These are phyloP conservation scores for Hymenoscyphus occultus DNA, from an alignment of 2,329 filamentous ascomycete genomes.

Conservation along the genomic window DNA sequence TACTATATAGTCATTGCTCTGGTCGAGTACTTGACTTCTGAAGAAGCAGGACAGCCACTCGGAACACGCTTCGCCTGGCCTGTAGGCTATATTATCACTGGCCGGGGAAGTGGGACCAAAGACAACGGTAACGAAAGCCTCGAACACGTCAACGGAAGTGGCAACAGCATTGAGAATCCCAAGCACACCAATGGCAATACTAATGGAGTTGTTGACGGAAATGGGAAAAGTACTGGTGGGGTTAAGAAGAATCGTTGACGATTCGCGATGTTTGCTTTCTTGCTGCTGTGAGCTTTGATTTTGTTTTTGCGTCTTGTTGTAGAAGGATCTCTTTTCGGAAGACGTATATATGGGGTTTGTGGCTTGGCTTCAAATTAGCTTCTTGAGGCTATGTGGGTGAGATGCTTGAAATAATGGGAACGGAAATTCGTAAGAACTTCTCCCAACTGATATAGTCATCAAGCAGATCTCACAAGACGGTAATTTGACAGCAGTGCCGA, in stretches of 20 bases:
- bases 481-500: no score
- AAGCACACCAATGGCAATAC: background rate
- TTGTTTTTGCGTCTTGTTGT: background rate
- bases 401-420: background rate
- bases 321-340: background rate
- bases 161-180: background rate
- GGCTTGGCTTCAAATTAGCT: background rate
- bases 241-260: background rate
- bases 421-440: no score
- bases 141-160: background rate
- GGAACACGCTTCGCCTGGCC: slow-evolving; percentile 33
- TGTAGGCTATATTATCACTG: slow-evolving; percentile 25
- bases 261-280: background rate
- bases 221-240: background rate
- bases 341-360: background rate
- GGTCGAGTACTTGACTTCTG: slow-evolving; percentile 37
- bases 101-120: slow-evolving; percentile 6
- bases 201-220: background rate
- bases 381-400: background rate
- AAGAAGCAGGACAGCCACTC: slow-evolving; percentile 32
- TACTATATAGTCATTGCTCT: slow-evolving; percentile 31
- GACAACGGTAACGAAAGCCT: background rate
- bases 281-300: background rate
- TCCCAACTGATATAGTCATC: no score
- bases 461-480: no score